A percentile compares a stretch with the other conserved stretches of the same genome.
These are phyloP conservation scores for Trypanosomatidae sp. DNA, from an alignment of 208 protist species.

Conservation along the genomic window DNA sequence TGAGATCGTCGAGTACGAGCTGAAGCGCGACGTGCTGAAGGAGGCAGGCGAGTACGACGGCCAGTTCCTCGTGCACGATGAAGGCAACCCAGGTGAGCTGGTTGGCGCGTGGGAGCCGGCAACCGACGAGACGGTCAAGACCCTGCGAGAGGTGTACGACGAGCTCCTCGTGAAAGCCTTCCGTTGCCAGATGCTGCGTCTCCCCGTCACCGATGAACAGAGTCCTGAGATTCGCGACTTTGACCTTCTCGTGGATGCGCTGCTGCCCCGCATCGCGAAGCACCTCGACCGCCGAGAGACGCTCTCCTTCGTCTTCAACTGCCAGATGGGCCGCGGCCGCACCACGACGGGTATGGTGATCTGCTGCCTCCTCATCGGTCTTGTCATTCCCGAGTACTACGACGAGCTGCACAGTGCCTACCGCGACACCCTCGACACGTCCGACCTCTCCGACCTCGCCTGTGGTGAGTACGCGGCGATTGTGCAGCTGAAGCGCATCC, in stretches of 20 bases:
- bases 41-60: constrained; percentile 76
- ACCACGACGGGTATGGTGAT: constrained; percentile 91
- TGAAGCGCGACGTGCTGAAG: constrained; percentile 73
- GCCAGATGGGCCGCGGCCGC: constrained; percentile 89
- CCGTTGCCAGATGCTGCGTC: constrained; percentile 67
- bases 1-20: constrained; percentile 73
- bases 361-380: constrained; percentile 83
- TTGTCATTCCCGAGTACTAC: constrained; percentile 86
- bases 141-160: constrained; percentile 78
- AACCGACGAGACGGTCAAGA: constrained; percentile 72
- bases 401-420: constrained; percentile 75
- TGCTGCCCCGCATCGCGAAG: constrained; percentile 73
- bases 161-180: constrained; percentile 52
- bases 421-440: constrained; percentile 54
- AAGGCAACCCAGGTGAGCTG: constrained; percentile 82
- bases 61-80: constrained; percentile 86
- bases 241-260: constrained; percentile 58
- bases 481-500: constrained; percentile 78
- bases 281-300: constrained; percentile 74
- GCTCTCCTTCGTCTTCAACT: constrained; percentile 91
- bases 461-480: constrained; percentile 76
- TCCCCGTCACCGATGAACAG: constrained; percentile 89
- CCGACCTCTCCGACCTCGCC: constrained; percentile 43
- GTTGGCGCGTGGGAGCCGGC: constrained; percentile 79
- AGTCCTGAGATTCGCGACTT: constrained; percentile 80